Percentiles rank a stretch among this genome's conserved stretches.
These are phyloP conservation scores for Tricholoma saponaceum DNA, from an alignment of 768 basidiomycete genomes.

Conservation along the genomic window DNA sequence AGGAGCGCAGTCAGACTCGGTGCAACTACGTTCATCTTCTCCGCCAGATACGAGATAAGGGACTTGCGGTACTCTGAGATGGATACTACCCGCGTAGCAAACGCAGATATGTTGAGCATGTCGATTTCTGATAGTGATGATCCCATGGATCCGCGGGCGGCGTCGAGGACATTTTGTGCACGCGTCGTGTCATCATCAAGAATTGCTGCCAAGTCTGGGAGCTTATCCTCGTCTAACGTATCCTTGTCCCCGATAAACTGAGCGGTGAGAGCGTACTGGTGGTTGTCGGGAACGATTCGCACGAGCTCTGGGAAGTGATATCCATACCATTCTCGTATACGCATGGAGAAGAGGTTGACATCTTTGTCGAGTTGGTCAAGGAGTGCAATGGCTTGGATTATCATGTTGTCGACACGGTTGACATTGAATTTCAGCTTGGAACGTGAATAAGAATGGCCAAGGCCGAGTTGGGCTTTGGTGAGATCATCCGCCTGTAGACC, in stretches of 20 bases:
- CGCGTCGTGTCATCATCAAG: constrained; percentile 81
- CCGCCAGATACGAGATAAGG: constrained; percentile 79
- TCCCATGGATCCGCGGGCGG: constrained; percentile 92
- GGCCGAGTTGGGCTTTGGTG: constrained; percentile 89
- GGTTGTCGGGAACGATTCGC: constrained; percentile 89
- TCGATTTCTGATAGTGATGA: constrained; percentile 88
- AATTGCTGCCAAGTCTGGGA: constrained; percentile 73
- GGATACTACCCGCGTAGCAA: constrained; percentile 86
- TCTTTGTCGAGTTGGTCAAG: constrained; percentile 99
- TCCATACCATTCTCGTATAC: constrained; percentile 97
- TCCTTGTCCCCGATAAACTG: constrained; percentile 92
- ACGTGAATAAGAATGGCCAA: constrained; percentile 96
- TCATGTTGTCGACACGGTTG: constrained; percentile 97
- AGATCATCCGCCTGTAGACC: constrained; percentile 88
- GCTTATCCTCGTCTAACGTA: constrained; percentile 68
- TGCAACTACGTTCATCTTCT: constrained; percentile 98
- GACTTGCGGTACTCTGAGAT: constrained; percentile 93
- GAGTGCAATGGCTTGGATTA: constrained; percentile 97
- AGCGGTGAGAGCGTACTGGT: constrained; percentile 84
- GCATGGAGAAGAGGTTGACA: constrained; percentile 98
- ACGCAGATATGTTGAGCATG: constrained; percentile 92
- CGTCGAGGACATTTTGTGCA: constrained; percentile 93
- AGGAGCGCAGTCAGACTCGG: constrained; percentile 89
- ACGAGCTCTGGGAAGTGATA: constrained; percentile 98
- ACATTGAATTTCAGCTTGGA: constrained; percentile 98